Evolutionary conservation across 495 filamentous ascomycete genomes (phyloP), one percentile per base, ranked within the genome.

Genomic region (Hypoxylon fuscum): DNA sequence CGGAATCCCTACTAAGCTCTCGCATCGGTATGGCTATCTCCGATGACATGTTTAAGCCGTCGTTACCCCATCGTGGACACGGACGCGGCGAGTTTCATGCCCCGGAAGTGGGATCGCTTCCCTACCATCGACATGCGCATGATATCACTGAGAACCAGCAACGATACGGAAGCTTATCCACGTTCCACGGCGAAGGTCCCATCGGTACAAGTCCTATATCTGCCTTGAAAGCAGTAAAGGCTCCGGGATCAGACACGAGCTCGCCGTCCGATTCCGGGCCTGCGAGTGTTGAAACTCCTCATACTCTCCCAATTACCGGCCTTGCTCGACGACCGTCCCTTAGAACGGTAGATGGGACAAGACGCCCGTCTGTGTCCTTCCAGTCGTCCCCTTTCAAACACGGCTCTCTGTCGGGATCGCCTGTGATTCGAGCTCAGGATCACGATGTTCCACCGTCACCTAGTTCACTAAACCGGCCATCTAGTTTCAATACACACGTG

Each of bases 121-220:
- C 90, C 9, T 75, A 79, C 25, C 76, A 79, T 15, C 75, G 78
- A 14, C 74, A 81, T 11, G 64, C 46, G 8, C 73, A 78, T 11
- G 78, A 84, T 15, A 68, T 77, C 55, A 84, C 83, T 1, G 90
- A 91, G 70, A 83, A 82, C 32, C 87, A 88, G 59, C 90, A 90
- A 62, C 90, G 93, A 21, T 97, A 97, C 67, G 95, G 95, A 32
- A 97, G 93, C 66, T 68, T 97, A 54, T 96, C 92, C 2, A 97
- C 94, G 3, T 97, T 94, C 66, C 95, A 97, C 73, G 90, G 93
- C 48, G 84, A 87, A 44, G 91, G 87, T 34, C 83, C 88, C 2
- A 72, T 85, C 6, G 89, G 90, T 14, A 88, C 93, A 29, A 96
- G 93, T 67, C 93, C 93, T 14, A 87, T 97, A 23, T 92, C 93